These are phyloP conservation scores for Wilcoxina mikolae DNA, from an alignment of 495 filamentous ascomycete species.

Conservation along the genomic window DNA sequence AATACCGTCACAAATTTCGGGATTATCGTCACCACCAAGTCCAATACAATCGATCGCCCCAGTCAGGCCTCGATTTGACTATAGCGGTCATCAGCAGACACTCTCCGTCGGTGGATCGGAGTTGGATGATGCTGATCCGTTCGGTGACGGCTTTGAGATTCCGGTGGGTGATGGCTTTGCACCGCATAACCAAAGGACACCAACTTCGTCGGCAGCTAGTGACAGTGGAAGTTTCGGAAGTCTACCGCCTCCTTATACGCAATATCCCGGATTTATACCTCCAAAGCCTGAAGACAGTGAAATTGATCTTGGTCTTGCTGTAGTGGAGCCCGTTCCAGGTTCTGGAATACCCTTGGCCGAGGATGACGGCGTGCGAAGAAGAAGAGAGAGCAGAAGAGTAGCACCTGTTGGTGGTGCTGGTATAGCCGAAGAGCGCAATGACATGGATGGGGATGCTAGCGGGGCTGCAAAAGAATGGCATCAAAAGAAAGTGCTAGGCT, in stretches of 20 bases:
- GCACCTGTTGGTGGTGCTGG: slow-evolving; percentile 5
- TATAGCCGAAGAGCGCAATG: not conserved
- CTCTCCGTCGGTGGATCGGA: slow-evolving; percentile 17
- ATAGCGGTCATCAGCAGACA: slow-evolving; percentile 23
- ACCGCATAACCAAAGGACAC: slow-evolving; percentile 13
- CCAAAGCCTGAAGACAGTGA: slow-evolving; percentile 9
- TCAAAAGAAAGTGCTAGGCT: slow-evolving; percentile 13
- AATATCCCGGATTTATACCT: slow-evolving; percentile 14
- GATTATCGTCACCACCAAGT: slow-evolving; percentile 19
- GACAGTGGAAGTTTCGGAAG: slow-evolving; percentile 11
- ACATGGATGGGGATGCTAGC: slow-evolving; percentile 5
- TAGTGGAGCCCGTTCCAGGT: not conserved
- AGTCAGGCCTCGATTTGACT: slow-evolving; percentile 21
- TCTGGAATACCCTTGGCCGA: not conserved
- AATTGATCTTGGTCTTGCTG: slow-evolving; percentile 1
- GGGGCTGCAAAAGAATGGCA: slow-evolving; percentile 24
- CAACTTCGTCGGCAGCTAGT: slow-evolving; percentile 6
- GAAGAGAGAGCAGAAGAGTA: not conserved
- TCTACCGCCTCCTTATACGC: slow-evolving; percentile 23
- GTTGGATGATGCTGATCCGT: slow-evolving; percentile 15
- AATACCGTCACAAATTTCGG: slow-evolving; percentile 24
- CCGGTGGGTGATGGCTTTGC: slow-evolving; percentile 24
- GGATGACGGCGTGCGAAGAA: not conserved
- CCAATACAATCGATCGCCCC: slow-evolving; percentile 17
- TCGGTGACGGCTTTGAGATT: slow-evolving; percentile 18